Percentiles rank a stretch among this genome's conserved stretches.
Evolutionary conservation across 768 basidiomycete genomes (phyloP).

Genomic region (Tephrocybe sp.): DNA sequence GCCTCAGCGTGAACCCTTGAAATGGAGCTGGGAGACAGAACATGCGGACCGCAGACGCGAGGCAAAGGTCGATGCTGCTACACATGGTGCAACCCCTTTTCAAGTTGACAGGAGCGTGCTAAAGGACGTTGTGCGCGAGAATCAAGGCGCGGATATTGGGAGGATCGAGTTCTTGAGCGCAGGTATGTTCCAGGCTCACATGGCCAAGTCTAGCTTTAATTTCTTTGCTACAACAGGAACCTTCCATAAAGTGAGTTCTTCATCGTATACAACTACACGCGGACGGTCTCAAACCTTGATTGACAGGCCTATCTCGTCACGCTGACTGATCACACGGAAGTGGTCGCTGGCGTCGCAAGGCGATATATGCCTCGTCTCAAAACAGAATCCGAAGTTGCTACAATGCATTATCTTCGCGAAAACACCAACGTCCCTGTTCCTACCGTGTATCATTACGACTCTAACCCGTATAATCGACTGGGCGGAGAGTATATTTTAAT

Average conservation of each 20-base stretch:
- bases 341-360: slow-evolving; percentile 81
- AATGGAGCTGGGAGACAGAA: slow-evolving; percentile 77
- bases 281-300: slow-evolving; percentile 4
- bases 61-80: slow-evolving; percentile 57
- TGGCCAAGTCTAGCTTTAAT: slow-evolving; percentile 16
- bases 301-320: slow-evolving; percentile 75
- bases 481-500: slow-evolving; percentile 87
- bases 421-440: slow-evolving; percentile 75
- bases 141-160: slow-evolving; percentile 63
- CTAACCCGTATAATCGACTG: slow-evolving; percentile 82
- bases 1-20: too few relatives aligned
- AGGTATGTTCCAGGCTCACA: slow-evolving; percentile 44
- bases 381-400: slow-evolving; percentile 86
- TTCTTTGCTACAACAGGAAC: slow-evolving; percentile 52
- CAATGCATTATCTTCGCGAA: slow-evolving; percentile 76
- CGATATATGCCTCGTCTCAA: slow-evolving; percentile 86
- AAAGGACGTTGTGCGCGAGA: slow-evolving; percentile 76
- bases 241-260: slow-evolving; percentile 70
- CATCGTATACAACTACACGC: background rate
- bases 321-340: slow-evolving; percentile 55
- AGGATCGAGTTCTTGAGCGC: slow-evolving; percentile 74
- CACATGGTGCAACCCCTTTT: slow-evolving; percentile 67
- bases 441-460: slow-evolving; percentile 71
- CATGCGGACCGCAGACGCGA: slow-evolving; percentile 70
- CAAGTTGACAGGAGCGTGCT: slow-evolving; percentile 74